Base-by-base conservation (phyloP, 495 filamentous ascomycete genomes). In the Entonaema liquescens region DNA sequence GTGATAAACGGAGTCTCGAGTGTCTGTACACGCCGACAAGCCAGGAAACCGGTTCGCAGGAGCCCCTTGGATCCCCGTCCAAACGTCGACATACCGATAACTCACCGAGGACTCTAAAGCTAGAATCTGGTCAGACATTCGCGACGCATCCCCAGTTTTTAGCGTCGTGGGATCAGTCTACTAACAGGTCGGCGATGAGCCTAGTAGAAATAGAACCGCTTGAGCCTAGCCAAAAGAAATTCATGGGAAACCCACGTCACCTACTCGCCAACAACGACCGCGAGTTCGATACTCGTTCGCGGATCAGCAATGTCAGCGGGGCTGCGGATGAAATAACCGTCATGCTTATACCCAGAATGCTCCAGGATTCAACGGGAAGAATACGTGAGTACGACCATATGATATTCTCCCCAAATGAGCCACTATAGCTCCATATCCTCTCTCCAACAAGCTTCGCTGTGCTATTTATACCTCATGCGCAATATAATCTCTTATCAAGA, bases 241-340 rank as follows among this genome's bases (percentile, higher is more conserved):
- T 69, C 17, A 23, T 59, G 31, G 75, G 65, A 9, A 47, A 57
- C 29, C 15, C 49, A 21, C 81, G 50, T 65, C 79, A 50, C 68
- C 80, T 74, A 59, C 81, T 49, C 42, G 38, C 70, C 4, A 65
- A 40, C 21, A 57, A 53, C 21, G 73, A 77, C 53, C 80, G 81
- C 54, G 84, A 86, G 57, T 83, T 83, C 6, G 84, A 85, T 62
- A 82, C 81, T 9, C 83, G 83, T 62, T 86, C 88, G 61, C 86
- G 85, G 78, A 75, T 80, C 21, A 80, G 77, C 61, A 83, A 77
- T 55, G 71, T 72, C 40, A 85, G 82, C 53, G 84, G 80, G 5
- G 74, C 79, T 29, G 85, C 87, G 49, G 88, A 89, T 59, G 88
- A 89, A 67, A 82, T 85, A n/a, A 83, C 82, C 26, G 80, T 88